phyloP scores from a whole-genome alignment of 1,139 yeast genomes.

The Yamadazyma sp. region DNA sequence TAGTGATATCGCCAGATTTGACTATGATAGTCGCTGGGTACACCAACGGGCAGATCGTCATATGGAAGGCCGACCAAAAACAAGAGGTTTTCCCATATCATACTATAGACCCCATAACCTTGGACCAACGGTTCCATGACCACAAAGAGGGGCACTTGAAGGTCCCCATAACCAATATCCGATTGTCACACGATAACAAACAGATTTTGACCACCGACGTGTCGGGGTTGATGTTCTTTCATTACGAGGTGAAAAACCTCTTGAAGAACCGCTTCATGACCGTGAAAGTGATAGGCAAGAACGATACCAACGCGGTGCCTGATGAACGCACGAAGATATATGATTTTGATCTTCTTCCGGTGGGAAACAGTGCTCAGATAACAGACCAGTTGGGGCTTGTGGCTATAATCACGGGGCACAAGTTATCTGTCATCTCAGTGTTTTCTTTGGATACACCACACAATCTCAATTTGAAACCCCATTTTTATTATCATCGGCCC shows the following conservation, averaged over 20 bases:
- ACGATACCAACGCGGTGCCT: constrained; percentile 27
- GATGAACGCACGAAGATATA: constrained; percentile 18
- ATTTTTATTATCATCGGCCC: constrained; percentile 52
- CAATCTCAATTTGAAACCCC: constrained; percentile 39
- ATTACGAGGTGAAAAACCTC: constrained; percentile 57
- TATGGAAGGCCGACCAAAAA: constrained; percentile 29
- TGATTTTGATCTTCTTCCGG: constrained; percentile 49
- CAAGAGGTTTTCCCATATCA: constrained; percentile 19
- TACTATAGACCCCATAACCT: constrained; percentile 29
- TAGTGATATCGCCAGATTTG: constrained; percentile 43
- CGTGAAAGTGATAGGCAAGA: constrained; percentile 53
- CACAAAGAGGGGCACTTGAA: constrained; percentile 53
- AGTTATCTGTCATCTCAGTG: constrained; percentile 56
- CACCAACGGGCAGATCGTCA: constrained; percentile 26
- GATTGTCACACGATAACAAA: constrained; percentile 50
- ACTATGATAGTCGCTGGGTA: constrained; percentile 35
- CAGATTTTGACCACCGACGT: constrained; percentile 61
- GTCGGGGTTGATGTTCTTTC: constrained; percentile 59
- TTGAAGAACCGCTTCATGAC: constrained; percentile 52
- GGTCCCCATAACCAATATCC: constrained; percentile 40
- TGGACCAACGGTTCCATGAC: constrained; percentile 27
- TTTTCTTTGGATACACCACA: constrained; percentile 44
- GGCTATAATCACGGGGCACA: constrained; percentile 58
- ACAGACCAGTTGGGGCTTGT: constrained; percentile 60
- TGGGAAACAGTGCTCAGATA: constrained; percentile 50